Evolutionary conservation across 192 early-diverging fungal genomes (phyloP).

Genomic region (Helicostylum pulchrum): DNA sequence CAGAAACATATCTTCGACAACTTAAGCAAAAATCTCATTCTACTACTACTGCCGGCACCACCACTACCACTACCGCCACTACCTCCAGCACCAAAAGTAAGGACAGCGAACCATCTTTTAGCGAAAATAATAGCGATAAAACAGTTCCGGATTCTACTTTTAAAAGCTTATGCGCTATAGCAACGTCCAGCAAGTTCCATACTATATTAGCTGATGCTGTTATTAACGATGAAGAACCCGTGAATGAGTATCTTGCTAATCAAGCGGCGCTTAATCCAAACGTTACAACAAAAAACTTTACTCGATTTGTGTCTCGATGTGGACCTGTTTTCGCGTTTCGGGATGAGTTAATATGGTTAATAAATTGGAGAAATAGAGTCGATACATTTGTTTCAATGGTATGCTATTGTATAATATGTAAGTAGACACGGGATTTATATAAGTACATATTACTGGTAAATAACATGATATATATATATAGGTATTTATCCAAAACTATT

Average conservation of each 20-base stretch:
- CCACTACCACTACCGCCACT: no score
- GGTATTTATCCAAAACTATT: conserved; percentile 11
- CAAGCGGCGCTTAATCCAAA: conserved; percentile 54
- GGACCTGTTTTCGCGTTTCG: conserved; percentile 61
- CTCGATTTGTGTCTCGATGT: conserved; percentile 62
- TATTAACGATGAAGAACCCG: conserved; percentile 23
- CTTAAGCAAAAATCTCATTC: neutral
- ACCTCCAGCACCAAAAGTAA: no score
- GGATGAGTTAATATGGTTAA: conserved; percentile 54
- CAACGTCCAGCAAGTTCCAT: neutral
- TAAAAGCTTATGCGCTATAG: neutral
- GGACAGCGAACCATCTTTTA: no score
- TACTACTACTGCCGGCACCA: no score
- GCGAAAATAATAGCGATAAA: neutral
- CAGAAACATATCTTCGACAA: neutral
- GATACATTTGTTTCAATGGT: conserved; percentile 54
- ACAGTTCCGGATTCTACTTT: neutral
- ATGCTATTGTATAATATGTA: conserved; percentile 52
- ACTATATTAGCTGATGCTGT: conserved; percentile 6
- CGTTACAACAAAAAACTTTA: conserved; percentile 66
- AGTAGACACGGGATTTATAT: conserved; percentile 8
- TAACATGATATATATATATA: neutral
- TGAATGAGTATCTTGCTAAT: conserved; percentile 38
- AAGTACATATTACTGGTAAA: neutral
- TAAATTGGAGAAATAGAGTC: conserved; percentile 70